phyloP scores from a whole-genome alignment of 495 filamentous ascomycete species.

The Daldinia loculata region DNA sequence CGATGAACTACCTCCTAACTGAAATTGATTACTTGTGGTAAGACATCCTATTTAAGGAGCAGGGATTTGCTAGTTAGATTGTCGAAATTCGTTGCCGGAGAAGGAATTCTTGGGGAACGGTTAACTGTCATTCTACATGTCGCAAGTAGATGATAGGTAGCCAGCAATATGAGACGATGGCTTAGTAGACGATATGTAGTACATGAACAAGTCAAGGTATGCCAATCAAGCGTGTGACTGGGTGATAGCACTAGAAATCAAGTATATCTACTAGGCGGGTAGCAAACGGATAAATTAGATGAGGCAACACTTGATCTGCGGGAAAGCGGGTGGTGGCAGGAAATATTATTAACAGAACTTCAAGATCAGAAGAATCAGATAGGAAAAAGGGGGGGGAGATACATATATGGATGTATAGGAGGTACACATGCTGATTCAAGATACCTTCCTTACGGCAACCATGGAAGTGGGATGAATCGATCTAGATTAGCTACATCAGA shows the following conservation, averaged over 20 bases:
- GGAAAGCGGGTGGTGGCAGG: slow-evolving; percentile 31
- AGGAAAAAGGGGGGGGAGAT: background rate
- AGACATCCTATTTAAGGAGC: slow-evolving; percentile 20
- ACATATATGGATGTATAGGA: background rate
- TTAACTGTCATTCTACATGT: slow-evolving; percentile 21
- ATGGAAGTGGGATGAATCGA: background rate
- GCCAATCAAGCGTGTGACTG: slow-evolving; percentile 17
- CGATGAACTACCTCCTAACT: slow-evolving; percentile 11
- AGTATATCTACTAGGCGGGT: slow-evolving; percentile 18
- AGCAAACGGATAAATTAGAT: slow-evolving; percentile 31
- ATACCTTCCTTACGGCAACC: background rate
- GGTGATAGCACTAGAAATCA: slow-evolving; percentile 6
- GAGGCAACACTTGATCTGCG: slow-evolving; percentile 26
- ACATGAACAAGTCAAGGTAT: slow-evolving; percentile 23
- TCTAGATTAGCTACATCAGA: slow-evolving; percentile 1
- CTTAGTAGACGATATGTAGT: slow-evolving; percentile 21
- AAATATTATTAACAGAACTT: slow-evolving; percentile 28
- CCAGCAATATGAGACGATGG: slow-evolving; percentile 26
- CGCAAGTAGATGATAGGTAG: slow-evolving; percentile 23
- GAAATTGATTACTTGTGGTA: slow-evolving; percentile 14
- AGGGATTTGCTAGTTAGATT: slow-evolving; percentile 12
- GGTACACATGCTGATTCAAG: background rate
- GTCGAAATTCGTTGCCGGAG: too few relatives aligned
- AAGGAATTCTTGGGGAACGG: background rate
- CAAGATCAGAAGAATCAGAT: slow-evolving; percentile 12